phyloP scores from a whole-genome alignment of 495 filamentous ascomycete genomes.

The Astrothelium macrocarpum region DNA sequence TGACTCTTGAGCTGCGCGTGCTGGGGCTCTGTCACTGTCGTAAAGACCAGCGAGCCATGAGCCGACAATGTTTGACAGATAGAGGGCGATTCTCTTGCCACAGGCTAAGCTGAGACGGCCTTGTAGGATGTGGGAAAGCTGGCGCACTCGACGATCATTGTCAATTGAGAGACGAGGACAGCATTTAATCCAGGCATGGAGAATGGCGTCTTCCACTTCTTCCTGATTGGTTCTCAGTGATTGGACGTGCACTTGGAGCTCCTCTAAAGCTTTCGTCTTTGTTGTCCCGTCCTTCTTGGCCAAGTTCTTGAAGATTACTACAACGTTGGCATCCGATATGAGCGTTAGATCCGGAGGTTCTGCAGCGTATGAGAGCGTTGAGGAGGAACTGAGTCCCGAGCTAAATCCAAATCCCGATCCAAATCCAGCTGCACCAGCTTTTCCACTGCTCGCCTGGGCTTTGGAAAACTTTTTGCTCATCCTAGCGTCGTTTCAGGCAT shows the following conservation, averaged over 20 bases:
- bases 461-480: conserved; percentile 63
- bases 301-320: conserved; percentile 84
- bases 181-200: conserved; percentile 81
- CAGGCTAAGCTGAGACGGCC: conserved; percentile 59
- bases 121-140: conserved; percentile 67
- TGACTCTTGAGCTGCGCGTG: conserved; percentile 63
- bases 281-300: conserved; percentile 89
- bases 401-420: conserved; percentile 20
- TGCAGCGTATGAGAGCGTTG: conserved; percentile 66
- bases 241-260: conserved; percentile 57
- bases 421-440: conserved; percentile 35
- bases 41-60: conserved; percentile 83
- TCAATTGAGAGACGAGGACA: conserved; percentile 87
- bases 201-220: conserved; percentile 61
- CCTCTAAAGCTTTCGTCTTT: conserved; percentile 85
- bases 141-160: conserved; percentile 73
- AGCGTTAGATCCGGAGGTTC: conserved; percentile 73
- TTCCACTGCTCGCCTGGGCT: conserved; percentile 62
- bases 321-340: conserved; percentile 68
- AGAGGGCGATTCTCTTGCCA: conserved; percentile 69
- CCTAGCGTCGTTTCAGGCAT: neutral
- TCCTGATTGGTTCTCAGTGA: conserved; percentile 37
- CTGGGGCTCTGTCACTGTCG: conserved; percentile 68
- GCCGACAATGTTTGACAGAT: conserved; percentile 65
- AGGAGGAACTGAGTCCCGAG: conserved; percentile 44